These are phyloP conservation scores for Hypoxylon sp. DNA, from an alignment of 2,329 filamentous ascomycete species.

Conservation along the genomic window DNA sequence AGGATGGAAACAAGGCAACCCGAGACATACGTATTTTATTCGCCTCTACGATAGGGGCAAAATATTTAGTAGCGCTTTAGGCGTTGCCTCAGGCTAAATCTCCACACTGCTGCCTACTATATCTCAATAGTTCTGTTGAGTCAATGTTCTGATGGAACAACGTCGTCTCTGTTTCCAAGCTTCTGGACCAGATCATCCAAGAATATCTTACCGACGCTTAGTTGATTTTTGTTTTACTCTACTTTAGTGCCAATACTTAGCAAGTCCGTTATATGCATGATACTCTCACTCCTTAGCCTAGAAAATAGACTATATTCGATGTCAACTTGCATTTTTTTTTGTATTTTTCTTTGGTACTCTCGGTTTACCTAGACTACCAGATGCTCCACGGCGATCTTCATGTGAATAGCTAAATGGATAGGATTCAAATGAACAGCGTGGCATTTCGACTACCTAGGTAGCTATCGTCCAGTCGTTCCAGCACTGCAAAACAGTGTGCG, in stretches of 20 bases:
- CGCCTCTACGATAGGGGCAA: slow-evolving; percentile 28
- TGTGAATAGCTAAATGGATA: background rate
- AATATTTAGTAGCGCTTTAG: slow-evolving; percentile 10
- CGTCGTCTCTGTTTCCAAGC: background rate
- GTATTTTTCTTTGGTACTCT: background rate
- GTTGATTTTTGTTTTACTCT: background rate
- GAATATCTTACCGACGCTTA: background rate
- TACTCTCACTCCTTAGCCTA: background rate
- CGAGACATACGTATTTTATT: slow-evolving; percentile 30
- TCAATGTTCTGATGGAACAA: slow-evolving; percentile 5
- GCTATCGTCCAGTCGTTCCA: background rate
- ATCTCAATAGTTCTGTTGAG: background rate
- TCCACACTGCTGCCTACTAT: slow-evolving; percentile 3
- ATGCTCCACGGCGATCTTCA: background rate
- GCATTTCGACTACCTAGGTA: background rate
- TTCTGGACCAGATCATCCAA: background rate
- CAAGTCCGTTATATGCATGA: background rate
- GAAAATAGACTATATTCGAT: slow-evolving; percentile 8
- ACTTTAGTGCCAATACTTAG: background rate
- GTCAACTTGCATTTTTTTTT: slow-evolving; percentile 8
- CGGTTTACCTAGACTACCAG: background rate
- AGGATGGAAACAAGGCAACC: slow-evolving; percentile 1
- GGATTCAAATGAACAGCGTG: slow-evolving; percentile 1
- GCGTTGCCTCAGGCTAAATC: slow-evolving; percentile 2
- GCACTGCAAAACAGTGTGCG: background rate